These are phyloP conservation scores for Capsella bursapastoris DNA, from an alignment of 345 rosid genomes.

Conservation along the genomic window DNA sequence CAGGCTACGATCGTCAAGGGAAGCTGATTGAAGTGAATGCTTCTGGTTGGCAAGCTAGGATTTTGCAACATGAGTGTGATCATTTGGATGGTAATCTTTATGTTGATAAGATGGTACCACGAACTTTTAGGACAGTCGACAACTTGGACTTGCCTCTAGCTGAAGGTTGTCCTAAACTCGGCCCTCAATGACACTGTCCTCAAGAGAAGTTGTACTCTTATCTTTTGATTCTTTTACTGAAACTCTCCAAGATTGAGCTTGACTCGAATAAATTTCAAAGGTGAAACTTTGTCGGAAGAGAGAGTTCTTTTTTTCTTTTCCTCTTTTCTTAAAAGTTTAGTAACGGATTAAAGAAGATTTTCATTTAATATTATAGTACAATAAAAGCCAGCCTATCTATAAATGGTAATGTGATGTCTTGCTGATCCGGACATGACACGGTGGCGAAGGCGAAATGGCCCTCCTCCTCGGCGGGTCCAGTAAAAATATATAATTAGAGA, in stretches of 20 bases:
- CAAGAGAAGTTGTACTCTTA: slow-evolving; percentile 11
- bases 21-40: slow-evolving; percentile 69
- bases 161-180: slow-evolving; percentile 78
- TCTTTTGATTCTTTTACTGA: slow-evolving; percentile 15
- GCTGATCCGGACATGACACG: slow-evolving; percentile 24
- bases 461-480: slow-evolving; percentile 8
- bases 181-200: slow-evolving; percentile 43
- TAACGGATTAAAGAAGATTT: background rate
- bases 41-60: slow-evolving; percentile 94
- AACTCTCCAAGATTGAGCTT: background rate
- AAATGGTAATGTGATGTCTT: slow-evolving; percentile 6
- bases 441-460: slow-evolving; percentile 27
- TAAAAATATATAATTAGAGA: background rate
- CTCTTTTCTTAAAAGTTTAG: background rate
- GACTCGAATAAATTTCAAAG: background rate
- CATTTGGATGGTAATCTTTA: slow-evolving; percentile 87
- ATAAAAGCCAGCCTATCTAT: slow-evolving; percentile 2
- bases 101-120: slow-evolving; percentile 82
- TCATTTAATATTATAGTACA: background rate
- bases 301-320: background rate
- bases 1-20: slow-evolving; percentile 71
- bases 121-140: slow-evolving; percentile 79
- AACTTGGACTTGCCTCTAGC: slow-evolving; percentile 85
- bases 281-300: background rate
- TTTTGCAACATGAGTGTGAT: slow-evolving; percentile 90